Evolutionary conservation across 2,329 filamentous ascomycete species (phyloP).

Genomic region (Cytospora paraplurivora): DNA sequence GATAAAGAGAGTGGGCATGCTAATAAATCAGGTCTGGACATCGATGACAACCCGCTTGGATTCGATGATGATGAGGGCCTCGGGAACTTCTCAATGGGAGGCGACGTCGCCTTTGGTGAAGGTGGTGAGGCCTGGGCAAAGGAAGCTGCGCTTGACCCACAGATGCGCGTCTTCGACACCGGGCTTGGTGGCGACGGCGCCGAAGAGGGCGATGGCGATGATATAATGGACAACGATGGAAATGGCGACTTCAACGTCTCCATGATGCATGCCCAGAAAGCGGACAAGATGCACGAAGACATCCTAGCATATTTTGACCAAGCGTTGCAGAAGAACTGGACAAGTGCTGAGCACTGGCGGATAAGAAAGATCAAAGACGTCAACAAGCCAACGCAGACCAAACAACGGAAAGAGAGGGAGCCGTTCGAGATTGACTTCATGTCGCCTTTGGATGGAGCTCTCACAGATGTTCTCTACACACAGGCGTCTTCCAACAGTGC

Average conservation of each 20-base stretch:
- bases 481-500: slow-evolving; percentile 76
- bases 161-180: slow-evolving; percentile 76
- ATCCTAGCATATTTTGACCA: slow-evolving; percentile 99
- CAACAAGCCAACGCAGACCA: slow-evolving; percentile 63
- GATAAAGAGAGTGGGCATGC: slow-evolving; percentile 58
- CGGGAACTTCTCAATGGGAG: slow-evolving; percentile 69
- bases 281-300: slow-evolving; percentile 79
- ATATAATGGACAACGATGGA: slow-evolving; percentile 61
- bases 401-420: slow-evolving; percentile 89
- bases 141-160: slow-evolving; percentile 83
- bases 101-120: slow-evolving; percentile 85
- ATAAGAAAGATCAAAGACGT: slow-evolving; percentile 88
- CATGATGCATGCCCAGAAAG: slow-evolving; percentile 68
- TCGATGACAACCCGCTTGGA: slow-evolving; percentile 81
- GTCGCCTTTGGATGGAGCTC: slow-evolving; percentile 68
- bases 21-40: slow-evolving; percentile 77
- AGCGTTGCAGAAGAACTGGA: slow-evolving; percentile 95
- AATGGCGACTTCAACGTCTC: slow-evolving; percentile 77
- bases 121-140: slow-evolving; percentile 95
- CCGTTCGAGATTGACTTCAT: slow-evolving; percentile 92
- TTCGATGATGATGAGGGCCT: slow-evolving; percentile 81
- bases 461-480: slow-evolving; percentile 79
- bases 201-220: slow-evolving; percentile 55
- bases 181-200: slow-evolving; percentile 58
- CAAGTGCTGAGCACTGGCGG: slow-evolving; percentile 97